phyloP scores from a whole-genome alignment of 1,284 basidiomycete species.

The Cerioporus squamosus region DNA sequence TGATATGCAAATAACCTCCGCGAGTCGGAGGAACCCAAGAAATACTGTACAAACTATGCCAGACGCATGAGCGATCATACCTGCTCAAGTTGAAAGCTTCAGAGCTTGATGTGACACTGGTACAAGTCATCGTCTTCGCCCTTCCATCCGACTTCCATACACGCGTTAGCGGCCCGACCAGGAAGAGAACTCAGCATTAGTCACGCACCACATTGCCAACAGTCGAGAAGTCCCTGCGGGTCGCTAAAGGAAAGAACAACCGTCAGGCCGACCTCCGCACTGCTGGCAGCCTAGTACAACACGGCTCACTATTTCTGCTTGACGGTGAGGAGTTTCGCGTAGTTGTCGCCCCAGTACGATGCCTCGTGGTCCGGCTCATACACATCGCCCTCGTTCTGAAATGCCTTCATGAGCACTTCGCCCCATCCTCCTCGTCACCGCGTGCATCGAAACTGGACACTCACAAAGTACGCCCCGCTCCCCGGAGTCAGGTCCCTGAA shows the following conservation, averaged over 20 bases:
- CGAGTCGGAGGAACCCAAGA: too few species aligned
- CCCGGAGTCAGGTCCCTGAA: conserved; percentile 51
- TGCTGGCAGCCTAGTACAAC: not conserved
- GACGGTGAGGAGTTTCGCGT: conserved; percentile 47
- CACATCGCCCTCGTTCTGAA: conserved; percentile 58
- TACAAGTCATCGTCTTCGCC: conserved; percentile 24
- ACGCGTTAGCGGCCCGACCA: too few species aligned
- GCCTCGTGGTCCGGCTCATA: conserved; percentile 56
- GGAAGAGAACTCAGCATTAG: too few species aligned
- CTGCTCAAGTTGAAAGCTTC: not conserved
- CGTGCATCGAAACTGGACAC: conserved; percentile 23
- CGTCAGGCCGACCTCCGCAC: too few species aligned
- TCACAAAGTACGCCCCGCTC: conserved; percentile 53
- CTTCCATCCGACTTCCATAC: conserved; percentile 29
- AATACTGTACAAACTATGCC: too few species aligned
- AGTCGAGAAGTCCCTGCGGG: conserved; percentile 55
- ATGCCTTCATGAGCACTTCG: too few species aligned
- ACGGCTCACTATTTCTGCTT: conserved; percentile 58
- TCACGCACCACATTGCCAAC: conserved; percentile 66
- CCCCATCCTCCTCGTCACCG: too few species aligned
- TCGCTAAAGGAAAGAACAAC: conserved; percentile 45
- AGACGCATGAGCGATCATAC: too few species aligned
- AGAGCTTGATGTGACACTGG: conserved; percentile 28
- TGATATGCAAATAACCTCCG: too few species aligned
- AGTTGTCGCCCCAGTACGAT: conserved; percentile 60